phyloP scores from a whole-genome alignment of 768 basidiomycete genomes.

The Pleurotus pulmonarius region DNA sequence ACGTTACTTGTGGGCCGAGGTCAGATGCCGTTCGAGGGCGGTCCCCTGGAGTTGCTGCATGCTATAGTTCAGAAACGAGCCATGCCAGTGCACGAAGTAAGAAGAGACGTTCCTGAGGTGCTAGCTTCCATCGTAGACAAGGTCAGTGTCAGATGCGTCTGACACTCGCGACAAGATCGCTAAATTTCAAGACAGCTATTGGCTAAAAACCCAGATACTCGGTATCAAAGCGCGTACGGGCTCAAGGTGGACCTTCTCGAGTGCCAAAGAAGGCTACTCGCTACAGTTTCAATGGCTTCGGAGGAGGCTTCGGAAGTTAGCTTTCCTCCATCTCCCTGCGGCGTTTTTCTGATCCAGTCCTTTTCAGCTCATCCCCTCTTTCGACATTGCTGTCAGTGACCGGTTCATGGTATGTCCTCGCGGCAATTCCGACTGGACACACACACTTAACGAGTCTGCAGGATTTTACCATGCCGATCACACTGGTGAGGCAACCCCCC shows the following conservation, averaged over 20 bases:
- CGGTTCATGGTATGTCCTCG: conserved; percentile 48
- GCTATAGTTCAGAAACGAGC: conserved; percentile 70
- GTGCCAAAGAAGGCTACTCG: conserved; percentile 62
- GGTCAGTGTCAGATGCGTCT: conserved; percentile 23
- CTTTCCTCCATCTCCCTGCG: neutral
- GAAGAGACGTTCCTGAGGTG: conserved; percentile 70
- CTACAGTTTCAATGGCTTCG: conserved; percentile 51
- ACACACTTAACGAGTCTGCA: conserved; percentile 16
- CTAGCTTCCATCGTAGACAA: conserved; percentile 69
- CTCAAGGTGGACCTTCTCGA: conserved; percentile 64
- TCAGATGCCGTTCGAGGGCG: conserved; percentile 60
- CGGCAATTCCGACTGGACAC: neutral
- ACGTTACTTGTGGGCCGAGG: conserved; percentile 69
- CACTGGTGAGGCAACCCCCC: conserved; percentile 39
- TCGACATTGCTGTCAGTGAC: conserved; percentile 64
- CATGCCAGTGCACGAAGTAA: conserved; percentile 72
- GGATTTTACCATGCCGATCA: conserved; percentile 70
- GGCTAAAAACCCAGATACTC: conserved; percentile 61
- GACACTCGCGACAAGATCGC: too few species aligned
- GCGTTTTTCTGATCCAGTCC: conserved; percentile 8
- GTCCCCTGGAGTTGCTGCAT: conserved; percentile 60
- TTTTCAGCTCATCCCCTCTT: conserved; percentile 60
- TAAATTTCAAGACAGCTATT: conserved; percentile 40
- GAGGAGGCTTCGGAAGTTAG: conserved; percentile 56
- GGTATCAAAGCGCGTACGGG: conserved; percentile 72